Percentiles rank a stretch among this genome's conserved stretches.
phyloP scores from a whole-genome alignment of 2,329 filamentous ascomycete species.

The Fusarium tricinctum region DNA sequence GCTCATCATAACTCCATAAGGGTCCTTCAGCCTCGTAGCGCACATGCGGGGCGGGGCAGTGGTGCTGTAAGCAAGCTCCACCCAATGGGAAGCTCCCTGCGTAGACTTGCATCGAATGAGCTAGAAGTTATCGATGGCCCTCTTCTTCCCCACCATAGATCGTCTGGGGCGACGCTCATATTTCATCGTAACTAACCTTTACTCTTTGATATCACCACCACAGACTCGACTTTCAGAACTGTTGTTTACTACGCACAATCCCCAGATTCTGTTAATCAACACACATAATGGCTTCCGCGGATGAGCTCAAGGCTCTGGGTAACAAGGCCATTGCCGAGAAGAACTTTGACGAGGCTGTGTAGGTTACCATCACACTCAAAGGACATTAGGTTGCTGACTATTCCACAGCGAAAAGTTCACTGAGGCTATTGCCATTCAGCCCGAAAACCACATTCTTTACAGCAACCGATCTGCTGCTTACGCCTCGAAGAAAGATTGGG shows the following conservation, averaged over 20 bases:
- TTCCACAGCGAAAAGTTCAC: slow-evolving; percentile 86
- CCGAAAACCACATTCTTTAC: slow-evolving; percentile 95
- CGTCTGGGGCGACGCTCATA: slow-evolving; percentile 42
- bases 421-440: slow-evolving; percentile 89
- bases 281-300: slow-evolving; percentile 69
- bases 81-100: slow-evolving; percentile 52
- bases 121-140: slow-evolving; percentile 57
- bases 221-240: slow-evolving; percentile 23
- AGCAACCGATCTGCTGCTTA: slow-evolving; percentile 93
- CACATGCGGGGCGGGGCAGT: slow-evolving; percentile 27
- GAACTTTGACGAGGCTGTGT: slow-evolving; percentile 97
- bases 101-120: slow-evolving; percentile 58
- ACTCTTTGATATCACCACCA: slow-evolving; percentile 40
- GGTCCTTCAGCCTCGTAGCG: slow-evolving; percentile 42
- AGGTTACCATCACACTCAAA: slow-evolving; percentile 59
- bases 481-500: slow-evolving; percentile 90
- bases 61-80: slow-evolving; percentile 20
- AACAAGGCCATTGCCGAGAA: slow-evolving; percentile 99
- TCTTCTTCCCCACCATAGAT: slow-evolving; percentile 52
- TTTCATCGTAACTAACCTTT: slow-evolving; percentile 42
- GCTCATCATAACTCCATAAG: slow-evolving; percentile 11
- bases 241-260: slow-evolving; percentile 13
- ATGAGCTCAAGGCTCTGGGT: slow-evolving; percentile 94
- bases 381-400: slow-evolving; percentile 36
- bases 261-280: slow-evolving; percentile 26